phyloP scores from a whole-genome alignment of 768 basidiomycete species.

The Termitomyces titanicus region DNA sequence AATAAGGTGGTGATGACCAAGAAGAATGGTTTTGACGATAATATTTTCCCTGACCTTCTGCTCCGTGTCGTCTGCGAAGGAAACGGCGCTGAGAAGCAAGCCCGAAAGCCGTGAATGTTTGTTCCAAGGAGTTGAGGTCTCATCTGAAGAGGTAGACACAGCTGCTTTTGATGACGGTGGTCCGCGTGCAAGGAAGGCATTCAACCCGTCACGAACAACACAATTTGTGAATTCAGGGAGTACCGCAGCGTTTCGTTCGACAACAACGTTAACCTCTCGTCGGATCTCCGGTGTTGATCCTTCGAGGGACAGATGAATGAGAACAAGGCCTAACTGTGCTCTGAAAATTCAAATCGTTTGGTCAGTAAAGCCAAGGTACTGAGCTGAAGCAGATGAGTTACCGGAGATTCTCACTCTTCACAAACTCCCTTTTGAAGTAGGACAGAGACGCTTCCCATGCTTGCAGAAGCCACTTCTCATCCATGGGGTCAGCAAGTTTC shows the following conservation, averaged over 20 bases:
- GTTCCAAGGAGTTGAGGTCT: slow-evolving; percentile 33
- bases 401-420: slow-evolving; percentile 54
- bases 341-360: slow-evolving; percentile 28
- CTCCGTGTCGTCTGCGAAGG: slow-evolving; percentile 43
- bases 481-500: slow-evolving; percentile 56
- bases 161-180: slow-evolving; percentile 18
- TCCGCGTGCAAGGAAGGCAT: slow-evolving; percentile 39
- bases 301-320: slow-evolving; percentile 68
- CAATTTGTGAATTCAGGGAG: slow-evolving; percentile 47
- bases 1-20: slow-evolving; percentile 70
- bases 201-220: slow-evolving; percentile 61
- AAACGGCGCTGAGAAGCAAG: slow-evolving; percentile 48
- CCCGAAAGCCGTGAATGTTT: slow-evolving; percentile 51
- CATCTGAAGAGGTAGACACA: slow-evolving; percentile 24
- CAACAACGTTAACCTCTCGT: slow-evolving; percentile 35
- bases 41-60: slow-evolving; percentile 36
- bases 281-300: slow-evolving; percentile 52
- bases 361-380: background rate
- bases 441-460: slow-evolving; percentile 50
- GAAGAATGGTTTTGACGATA: slow-evolving; percentile 53
- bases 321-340: slow-evolving; percentile 56
- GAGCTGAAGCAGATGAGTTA: slow-evolving; percentile 23
- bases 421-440: slow-evolving; percentile 46
- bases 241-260: slow-evolving; percentile 35
- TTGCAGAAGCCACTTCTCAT: slow-evolving; percentile 75